phyloP scores from a whole-genome alignment of 306 rosid species.

The Prosopis cineraria region DNA sequence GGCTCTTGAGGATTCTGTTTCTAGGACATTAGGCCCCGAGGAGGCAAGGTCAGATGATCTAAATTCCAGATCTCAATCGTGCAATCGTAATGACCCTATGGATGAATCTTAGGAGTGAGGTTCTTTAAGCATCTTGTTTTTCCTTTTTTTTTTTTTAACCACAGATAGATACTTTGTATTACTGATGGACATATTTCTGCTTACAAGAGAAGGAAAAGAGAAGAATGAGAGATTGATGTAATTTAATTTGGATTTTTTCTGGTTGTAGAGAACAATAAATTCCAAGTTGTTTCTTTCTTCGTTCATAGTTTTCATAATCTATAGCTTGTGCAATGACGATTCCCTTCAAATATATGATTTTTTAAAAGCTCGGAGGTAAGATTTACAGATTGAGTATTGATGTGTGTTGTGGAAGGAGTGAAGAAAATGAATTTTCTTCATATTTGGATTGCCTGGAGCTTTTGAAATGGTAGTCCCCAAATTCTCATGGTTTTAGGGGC shows the following conservation, averaged over 20 bases:
- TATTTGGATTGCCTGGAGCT: not conserved
- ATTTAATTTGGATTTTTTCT: constrained; percentile 27
- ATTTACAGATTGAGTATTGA: not conserved
- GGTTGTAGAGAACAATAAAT: constrained; percentile 30
- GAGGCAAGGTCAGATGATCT: constrained; percentile 67
- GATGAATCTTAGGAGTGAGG: constrained; percentile 69
- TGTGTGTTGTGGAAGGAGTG: not conserved
- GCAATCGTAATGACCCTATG: constrained; percentile 65
- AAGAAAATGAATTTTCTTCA: not conserved
- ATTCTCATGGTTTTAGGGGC: not conserved
- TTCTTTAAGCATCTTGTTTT: constrained; percentile 18
- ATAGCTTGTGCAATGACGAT: not conserved
- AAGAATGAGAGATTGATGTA: not conserved
- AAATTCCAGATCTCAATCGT: constrained; percentile 74
- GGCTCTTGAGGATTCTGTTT: constrained; percentile 92
- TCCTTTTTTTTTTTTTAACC: not conserved
- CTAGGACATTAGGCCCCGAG: constrained; percentile 45
- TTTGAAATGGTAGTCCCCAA: not conserved
- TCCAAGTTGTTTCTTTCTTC: not conserved
- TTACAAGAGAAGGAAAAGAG: constrained; percentile 20
- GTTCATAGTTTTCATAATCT: not conserved
- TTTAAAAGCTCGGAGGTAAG: not conserved
- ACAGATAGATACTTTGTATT: constrained; percentile 19
- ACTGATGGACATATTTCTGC: constrained; percentile 25
- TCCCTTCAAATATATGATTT: not conserved